Conservation (phyloP, 2,329 filamentous ascomycete genomes). For the Aureobasidium lini region DNA sequence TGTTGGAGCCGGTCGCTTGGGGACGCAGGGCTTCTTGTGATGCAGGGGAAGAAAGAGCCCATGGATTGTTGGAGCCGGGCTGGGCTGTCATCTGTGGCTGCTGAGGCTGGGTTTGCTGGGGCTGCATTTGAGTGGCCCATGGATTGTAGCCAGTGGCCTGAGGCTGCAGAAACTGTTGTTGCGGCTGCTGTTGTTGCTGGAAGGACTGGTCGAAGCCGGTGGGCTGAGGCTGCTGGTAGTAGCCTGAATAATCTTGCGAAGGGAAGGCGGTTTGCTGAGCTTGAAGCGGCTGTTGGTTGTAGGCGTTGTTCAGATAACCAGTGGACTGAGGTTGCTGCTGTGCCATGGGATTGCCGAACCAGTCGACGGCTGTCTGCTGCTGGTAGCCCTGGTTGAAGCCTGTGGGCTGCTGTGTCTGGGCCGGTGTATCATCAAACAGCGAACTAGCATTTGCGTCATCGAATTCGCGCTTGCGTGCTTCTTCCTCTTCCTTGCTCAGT, state of each 20-base stretch:
- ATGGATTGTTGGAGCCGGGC: slow-evolving; percentile 89
- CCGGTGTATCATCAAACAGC: slow-evolving; percentile 75
- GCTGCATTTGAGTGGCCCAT: slow-evolving; percentile 34
- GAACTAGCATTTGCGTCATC: slow-evolving; percentile 78
- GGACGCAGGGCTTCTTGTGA: slow-evolving; percentile 62
- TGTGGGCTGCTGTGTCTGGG: slow-evolving; percentile 62
- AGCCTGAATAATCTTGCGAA: slow-evolving; percentile 55
- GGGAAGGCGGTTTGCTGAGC: slow-evolving; percentile 56
- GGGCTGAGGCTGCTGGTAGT: slow-evolving; percentile 52
- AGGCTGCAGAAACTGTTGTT: slow-evolving; percentile 47
- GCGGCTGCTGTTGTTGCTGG: slow-evolving; percentile 38
- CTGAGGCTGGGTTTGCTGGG: slow-evolving; percentile 34
- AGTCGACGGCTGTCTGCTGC: slow-evolving; percentile 92
- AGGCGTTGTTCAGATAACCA: slow-evolving; percentile 60
- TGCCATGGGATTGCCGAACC: slow-evolving; percentile 91
- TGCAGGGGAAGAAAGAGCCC: slow-evolving; percentile 54
- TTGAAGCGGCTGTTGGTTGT: slow-evolving; percentile 68
- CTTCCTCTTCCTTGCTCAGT: slow-evolving; percentile 90
- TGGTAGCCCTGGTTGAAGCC: slow-evolving; percentile 97
- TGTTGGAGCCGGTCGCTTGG: slow-evolving; percentile 91
- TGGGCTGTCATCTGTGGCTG: slow-evolving; percentile 57
- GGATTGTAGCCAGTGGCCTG: slow-evolving; percentile 53
- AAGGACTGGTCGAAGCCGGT: slow-evolving; percentile 57
- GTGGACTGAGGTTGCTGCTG: slow-evolving; percentile 59
- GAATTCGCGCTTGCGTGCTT: slow-evolving; percentile 73